Percentiles rank a stretch among this genome's conserved stretches.
These are phyloP conservation scores for Penicillium sp. DNA, from an alignment of 2,329 filamentous ascomycete species.

Conservation along the genomic window DNA sequence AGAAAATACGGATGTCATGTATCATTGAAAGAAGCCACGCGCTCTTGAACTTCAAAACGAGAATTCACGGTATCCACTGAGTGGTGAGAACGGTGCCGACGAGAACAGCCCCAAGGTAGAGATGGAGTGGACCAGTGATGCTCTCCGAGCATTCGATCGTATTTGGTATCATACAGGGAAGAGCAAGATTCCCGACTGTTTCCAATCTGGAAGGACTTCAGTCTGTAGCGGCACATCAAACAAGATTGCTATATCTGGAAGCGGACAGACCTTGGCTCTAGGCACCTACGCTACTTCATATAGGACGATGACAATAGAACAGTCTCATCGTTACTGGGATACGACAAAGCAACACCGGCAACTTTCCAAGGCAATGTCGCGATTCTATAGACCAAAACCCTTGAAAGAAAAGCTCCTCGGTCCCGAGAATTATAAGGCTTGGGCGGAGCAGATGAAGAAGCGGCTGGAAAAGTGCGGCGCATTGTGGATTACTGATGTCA, in stretches of 20 bases:
- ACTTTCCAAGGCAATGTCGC: not conserved
- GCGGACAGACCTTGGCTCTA: not conserved
- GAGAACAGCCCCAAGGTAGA: not conserved
- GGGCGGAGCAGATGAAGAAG: not conserved
- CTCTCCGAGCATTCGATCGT: not conserved
- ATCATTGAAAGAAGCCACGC: not conserved
- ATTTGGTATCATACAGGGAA: not conserved
- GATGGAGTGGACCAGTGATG: not conserved
- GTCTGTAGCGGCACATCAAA: not conserved
- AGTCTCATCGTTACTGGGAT: not conserved
- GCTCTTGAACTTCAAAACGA: not conserved
- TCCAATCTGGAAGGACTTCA: not conserved
- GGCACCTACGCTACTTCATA: not conserved
- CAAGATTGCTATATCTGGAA: not conserved
- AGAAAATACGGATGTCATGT: not conserved
- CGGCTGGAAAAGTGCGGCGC: not conserved
- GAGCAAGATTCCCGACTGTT: not conserved
- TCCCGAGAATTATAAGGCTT: conserved; percentile 6
- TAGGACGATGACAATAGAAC: not conserved
- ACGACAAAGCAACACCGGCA: not conserved
- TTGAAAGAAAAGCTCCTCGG: conserved; percentile 1
- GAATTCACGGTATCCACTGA: not conserved
- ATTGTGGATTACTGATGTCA: not conserved
- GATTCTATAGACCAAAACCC: conserved; percentile 1
- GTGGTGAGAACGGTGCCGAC: not conserved